phyloP scores from a whole-genome alignment of 2,329 filamentous ascomycete species.

The Aureobasidium pullulans region DNA sequence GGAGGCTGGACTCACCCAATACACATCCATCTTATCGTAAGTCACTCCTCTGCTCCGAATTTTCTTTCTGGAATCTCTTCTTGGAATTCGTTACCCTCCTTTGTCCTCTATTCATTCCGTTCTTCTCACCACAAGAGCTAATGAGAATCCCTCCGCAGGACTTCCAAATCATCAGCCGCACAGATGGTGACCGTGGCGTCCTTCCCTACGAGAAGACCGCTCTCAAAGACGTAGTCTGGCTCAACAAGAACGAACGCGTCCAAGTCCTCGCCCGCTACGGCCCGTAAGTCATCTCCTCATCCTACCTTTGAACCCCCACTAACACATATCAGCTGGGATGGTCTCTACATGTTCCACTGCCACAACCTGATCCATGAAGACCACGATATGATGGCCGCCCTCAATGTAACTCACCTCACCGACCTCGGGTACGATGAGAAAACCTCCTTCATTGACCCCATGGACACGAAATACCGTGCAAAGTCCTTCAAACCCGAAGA shows the following conservation, averaged over 20 bases:
- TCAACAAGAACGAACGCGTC: slow-evolving; percentile 45
- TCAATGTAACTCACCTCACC: slow-evolving; percentile 34
- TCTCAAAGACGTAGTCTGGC: slow-evolving; percentile 52
- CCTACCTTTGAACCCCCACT: not conserved
- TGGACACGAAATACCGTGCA: slow-evolving; percentile 18
- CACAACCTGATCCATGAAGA: slow-evolving; percentile 42
- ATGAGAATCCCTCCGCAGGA: slow-evolving; percentile 36
- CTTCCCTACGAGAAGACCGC: slow-evolving; percentile 48
- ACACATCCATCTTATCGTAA: slow-evolving; percentile 49
- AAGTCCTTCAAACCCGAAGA: slow-evolving; percentile 18
- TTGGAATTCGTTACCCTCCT: no score
- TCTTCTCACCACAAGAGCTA: slow-evolving; percentile 29
- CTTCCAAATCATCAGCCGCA: slow-evolving; percentile 47
- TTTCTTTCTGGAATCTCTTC: no score
- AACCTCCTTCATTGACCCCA: slow-evolving; percentile 22
- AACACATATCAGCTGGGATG: slow-evolving; percentile 46
- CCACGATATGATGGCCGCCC: slow-evolving; percentile 37
- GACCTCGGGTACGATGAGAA: slow-evolving; percentile 28
- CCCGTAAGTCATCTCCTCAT: not conserved
- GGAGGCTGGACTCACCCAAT: slow-evolving; percentile 47
- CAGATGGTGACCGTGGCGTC: slow-evolving; percentile 37
- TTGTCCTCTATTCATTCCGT: no score
- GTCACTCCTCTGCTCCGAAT: no score
- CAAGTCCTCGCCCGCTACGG: slow-evolving; percentile 43
- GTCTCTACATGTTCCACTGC: slow-evolving; percentile 43